Conservation (phyloP, 495 filamentous ascomycete species). For the Hypoxylon rickii region DNA sequence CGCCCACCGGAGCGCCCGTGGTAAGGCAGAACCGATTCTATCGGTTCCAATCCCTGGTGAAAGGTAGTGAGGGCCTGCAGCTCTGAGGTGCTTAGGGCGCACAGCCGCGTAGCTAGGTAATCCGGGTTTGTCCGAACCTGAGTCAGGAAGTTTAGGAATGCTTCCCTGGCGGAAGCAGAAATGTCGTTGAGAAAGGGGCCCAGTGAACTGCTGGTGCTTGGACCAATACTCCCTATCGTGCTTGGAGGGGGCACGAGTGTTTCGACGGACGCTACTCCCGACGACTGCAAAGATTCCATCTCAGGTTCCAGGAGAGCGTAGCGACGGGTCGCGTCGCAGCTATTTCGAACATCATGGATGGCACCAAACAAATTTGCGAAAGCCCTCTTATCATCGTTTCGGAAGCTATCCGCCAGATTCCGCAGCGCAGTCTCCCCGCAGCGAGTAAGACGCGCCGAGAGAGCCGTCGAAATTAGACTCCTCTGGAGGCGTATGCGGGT, state of each 20-base stretch:
- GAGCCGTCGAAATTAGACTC: slow-evolving; percentile 71
- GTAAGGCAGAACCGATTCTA: slow-evolving; percentile 77
- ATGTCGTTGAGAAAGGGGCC: slow-evolving; percentile 81
- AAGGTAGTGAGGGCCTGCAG: slow-evolving; percentile 73
- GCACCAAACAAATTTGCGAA: slow-evolving; percentile 89
- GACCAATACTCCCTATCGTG: slow-evolving; percentile 40
- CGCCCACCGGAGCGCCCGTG: slow-evolving; percentile 65
- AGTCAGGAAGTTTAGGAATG: slow-evolving; percentile 77
- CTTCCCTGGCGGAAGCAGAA: slow-evolving; percentile 71
- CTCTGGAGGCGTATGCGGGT: slow-evolving; percentile 68
- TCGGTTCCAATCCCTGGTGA: slow-evolving; percentile 74
- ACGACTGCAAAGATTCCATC: slow-evolving; percentile 56
- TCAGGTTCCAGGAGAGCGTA: slow-evolving; percentile 73
- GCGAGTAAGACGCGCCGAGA: slow-evolving; percentile 78
- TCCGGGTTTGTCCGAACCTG: slow-evolving; percentile 82
- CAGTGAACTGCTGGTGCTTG: slow-evolving; percentile 53
- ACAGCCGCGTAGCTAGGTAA: slow-evolving; percentile 82
- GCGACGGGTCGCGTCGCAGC: slow-evolving; percentile 72
- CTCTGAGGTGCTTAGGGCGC: slow-evolving; percentile 71
- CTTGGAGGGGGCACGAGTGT: slow-evolving; percentile 48
- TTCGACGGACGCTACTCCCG: slow-evolving; percentile 50
- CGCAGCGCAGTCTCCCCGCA: slow-evolving; percentile 78
- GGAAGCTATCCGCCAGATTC: slow-evolving; percentile 85
- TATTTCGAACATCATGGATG: slow-evolving; percentile 84
- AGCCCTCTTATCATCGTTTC: slow-evolving; percentile 83